These are phyloP conservation scores for Raphanus hybrid DNA, from an alignment of 441 rosid genomes.

Conservation along the genomic window DNA sequence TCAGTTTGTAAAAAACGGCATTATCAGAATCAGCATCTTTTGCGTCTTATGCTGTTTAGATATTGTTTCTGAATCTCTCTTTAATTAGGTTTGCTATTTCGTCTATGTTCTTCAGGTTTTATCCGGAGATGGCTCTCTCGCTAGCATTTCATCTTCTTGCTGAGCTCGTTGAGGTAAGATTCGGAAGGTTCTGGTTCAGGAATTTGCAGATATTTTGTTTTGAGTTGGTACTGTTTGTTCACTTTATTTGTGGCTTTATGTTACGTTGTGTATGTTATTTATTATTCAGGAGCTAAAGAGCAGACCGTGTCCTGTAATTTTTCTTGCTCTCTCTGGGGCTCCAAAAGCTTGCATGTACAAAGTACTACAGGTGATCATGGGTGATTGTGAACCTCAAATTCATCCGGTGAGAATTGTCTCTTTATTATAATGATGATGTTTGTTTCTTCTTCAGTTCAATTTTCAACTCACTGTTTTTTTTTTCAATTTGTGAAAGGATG, in stretches of 20 bases:
- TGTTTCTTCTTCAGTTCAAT: not conserved
- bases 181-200: not conserved
- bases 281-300: slow-evolving; percentile 64
- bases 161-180: slow-evolving; percentile 78
- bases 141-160: slow-evolving; percentile 67
- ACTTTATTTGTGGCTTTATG: not conserved
- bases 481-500: slow-evolving; percentile 57
- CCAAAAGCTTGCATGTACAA: slow-evolving; percentile 91
- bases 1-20: not conserved
- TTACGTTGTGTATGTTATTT: not conserved
- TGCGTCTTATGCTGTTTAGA: slow-evolving; percentile 12
- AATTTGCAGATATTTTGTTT: not conserved
- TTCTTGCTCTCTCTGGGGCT: slow-evolving; percentile 84
- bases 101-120: slow-evolving; percentile 61
- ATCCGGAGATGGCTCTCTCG: slow-evolving; percentile 75
- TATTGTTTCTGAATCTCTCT: slow-evolving; percentile 31
- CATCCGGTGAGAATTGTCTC: slow-evolving; percentile 52
- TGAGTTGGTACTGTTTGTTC: not conserved
- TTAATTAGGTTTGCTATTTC: not conserved
- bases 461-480: slow-evolving; percentile 1
- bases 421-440: not conserved
- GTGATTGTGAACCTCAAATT: slow-evolving; percentile 63
- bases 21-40: slow-evolving; percentile 1
- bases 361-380: slow-evolving; percentile 82
- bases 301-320: slow-evolving; percentile 76